Evolutionary conservation across 2,329 filamentous ascomycete genomes (phyloP), one percentile per base, ranked within the genome.

Genomic region (Apiospora arundinis): DNA sequence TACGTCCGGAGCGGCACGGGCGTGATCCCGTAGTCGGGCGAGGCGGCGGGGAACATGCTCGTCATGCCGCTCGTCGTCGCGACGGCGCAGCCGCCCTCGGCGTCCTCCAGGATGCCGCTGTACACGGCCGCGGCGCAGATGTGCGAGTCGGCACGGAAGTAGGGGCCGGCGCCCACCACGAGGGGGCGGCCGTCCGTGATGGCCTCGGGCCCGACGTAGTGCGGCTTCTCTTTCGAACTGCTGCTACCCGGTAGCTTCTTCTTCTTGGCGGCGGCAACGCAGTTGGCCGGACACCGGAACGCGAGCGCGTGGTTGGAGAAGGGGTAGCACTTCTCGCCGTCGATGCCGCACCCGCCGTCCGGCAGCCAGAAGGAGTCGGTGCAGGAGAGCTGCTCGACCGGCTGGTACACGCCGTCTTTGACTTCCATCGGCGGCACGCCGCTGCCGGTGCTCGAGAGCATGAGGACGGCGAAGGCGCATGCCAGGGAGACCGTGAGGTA

Each of bases 41-140:
- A 69, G 8, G 44, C 60, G 1, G n/a, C 46, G 5, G 67, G 83
- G 76, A 89, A 93, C 65, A 85, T 82, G 71, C 84, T 82, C 70
- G 88, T 87, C 69, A 90, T 86, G n/a, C 92, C 92, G 37, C 89
- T 84, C 32, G 92, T 83, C 45, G 86, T 85, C 40, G 92, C 83
- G 3, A 93, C 90, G 70, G 92, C 92, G 74, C 92, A 94, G 1
- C 92, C 92, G 42, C 92, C 92, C 52, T 85, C 83, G 0, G 83
- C 81, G 75, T 92, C 87, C 52, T 86, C 87, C 75, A 93, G 88
- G 73, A 92, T 86, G 16, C 91, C 92, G 4, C 90, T 87, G 77
- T 94, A 92, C 68, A 93, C 91, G 25, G 92, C 92, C 12, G 92
- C 87, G 71, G 89, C 89, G 76, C 92, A 94, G 69, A 94, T 89